phyloP scores from a whole-genome alignment of 2,329 filamentous ascomycete species.

The Bipolaris zeicola region DNA sequence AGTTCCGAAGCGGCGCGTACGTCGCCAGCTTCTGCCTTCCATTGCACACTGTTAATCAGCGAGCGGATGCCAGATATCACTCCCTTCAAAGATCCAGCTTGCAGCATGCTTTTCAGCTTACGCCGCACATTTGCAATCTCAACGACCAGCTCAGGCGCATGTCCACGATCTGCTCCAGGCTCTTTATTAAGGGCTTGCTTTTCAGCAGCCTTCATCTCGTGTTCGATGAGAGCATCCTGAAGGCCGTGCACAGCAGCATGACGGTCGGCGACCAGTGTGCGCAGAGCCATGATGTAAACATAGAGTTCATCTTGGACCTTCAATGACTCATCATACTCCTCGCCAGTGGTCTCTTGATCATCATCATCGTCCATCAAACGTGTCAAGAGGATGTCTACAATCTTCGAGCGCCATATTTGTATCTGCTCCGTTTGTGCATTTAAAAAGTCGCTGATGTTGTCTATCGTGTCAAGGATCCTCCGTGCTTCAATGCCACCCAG shows the following conservation, averaged over 20 bases:
- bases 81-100: constrained; percentile 70
- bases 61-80: constrained; percentile 72
- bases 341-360: constrained; percentile 75
- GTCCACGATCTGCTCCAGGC: constrained; percentile 59
- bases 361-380: constrained; percentile 82
- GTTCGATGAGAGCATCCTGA: constrained; percentile 72
- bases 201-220: constrained; percentile 71
- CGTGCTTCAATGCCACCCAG: constrained; percentile 75
- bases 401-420: constrained; percentile 74
- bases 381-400: constrained; percentile 72
- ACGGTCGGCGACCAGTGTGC: constrained; percentile 78
- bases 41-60: constrained; percentile 64
- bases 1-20: constrained; percentile 67
- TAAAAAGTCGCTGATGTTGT: constrained; percentile 67
- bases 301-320: constrained; percentile 88
- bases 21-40: constrained; percentile 61
- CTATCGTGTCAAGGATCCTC: constrained; percentile 68
- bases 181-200: constrained; percentile 65
- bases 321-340: constrained; percentile 88
- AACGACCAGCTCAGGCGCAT: constrained; percentile 70
- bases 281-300: constrained; percentile 79
- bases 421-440: constrained; percentile 75
- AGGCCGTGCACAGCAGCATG: constrained; percentile 77
- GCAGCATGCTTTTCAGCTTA: constrained; percentile 55
- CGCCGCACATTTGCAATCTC: constrained; percentile 58